Evolutionary conservation across 345 rosid genomes (phyloP).

Genomic region (Aegle marmelos): DNA sequence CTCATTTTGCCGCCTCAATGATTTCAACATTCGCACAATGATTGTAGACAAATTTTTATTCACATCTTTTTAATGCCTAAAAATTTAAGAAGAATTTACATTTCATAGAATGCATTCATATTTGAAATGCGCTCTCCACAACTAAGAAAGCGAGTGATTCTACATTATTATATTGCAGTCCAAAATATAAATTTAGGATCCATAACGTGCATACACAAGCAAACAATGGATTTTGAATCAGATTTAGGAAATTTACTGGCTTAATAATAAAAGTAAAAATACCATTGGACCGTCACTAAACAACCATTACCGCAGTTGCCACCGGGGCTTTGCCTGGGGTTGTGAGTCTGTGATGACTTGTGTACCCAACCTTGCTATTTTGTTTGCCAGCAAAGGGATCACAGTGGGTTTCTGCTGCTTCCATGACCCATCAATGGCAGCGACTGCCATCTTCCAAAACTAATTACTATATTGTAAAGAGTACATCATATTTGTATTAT

Average conservation of each 20-base stretch:
- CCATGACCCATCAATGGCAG: slow-evolving; percentile 10
- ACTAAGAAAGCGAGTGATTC: too few species aligned
- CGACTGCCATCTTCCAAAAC: not conserved
- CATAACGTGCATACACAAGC: not conserved
- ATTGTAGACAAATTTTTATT: too few species aligned
- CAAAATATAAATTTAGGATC: not conserved
- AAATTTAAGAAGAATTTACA: too few species aligned
- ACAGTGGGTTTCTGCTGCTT: slow-evolving; percentile 18
- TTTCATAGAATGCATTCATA: too few species aligned
- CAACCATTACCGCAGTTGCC: not conserved
- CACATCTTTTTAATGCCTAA: too few species aligned
- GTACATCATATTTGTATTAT: not conserved
- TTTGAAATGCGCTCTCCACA: too few species aligned
- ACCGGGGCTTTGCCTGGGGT: too few species aligned
- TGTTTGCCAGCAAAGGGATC: slow-evolving; percentile 18
- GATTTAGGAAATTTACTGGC: not conserved
- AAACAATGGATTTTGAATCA: not conserved
- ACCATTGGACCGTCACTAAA: not conserved
- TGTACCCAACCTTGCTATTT: not conserved
- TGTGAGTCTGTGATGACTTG: too few species aligned
- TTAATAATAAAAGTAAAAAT: not conserved
- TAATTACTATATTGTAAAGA: not conserved
- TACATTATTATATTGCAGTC: too few species aligned
- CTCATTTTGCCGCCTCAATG: too few species aligned
- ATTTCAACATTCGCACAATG: too few species aligned